Percentiles rank a stretch among this genome's conserved stretches.
Evolutionary conservation across 176 grass and related monocot genomes (phyloP).

Genomic region (Typha latifolia): DNA sequence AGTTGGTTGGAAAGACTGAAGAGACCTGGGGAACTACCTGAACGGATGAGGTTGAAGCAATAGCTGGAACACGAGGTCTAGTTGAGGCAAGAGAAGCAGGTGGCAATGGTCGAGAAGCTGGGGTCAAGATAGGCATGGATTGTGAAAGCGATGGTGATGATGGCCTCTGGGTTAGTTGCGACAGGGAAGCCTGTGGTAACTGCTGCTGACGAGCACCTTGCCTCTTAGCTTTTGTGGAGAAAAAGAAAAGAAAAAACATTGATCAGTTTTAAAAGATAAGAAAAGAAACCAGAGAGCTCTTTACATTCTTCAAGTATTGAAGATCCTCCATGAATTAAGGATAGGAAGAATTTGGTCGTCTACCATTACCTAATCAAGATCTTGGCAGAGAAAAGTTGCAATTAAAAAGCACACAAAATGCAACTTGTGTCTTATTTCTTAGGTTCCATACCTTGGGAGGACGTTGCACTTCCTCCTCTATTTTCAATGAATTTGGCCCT

Average conservation of each 20-base stretch:
- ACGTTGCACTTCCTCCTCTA: conserved; percentile 15
- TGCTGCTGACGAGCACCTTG: conserved; percentile 27
- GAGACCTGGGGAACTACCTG: conserved; percentile 1
- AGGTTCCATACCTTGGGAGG: conserved; percentile 25
- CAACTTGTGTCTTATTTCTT: conserved; percentile 1
- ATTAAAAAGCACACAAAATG: neutral
- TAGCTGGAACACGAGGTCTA: conserved; percentile 19
- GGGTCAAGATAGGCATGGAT: neutral
- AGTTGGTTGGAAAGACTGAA: conserved; percentile 15
- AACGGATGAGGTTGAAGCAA: conserved; percentile 19
- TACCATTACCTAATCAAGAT: too few species aligned
- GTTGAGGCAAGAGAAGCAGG: neutral
- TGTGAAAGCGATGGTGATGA: conserved; percentile 6
- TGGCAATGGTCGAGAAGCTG: neutral
- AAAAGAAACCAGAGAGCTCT: neutral
- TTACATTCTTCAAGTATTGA: too few species aligned
- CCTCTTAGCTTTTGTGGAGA: conserved; percentile 23
- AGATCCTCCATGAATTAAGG: too few species aligned
- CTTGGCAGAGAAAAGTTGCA: neutral
- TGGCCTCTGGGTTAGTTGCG: conserved; percentile 24
- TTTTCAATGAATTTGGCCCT: conserved; percentile 71
- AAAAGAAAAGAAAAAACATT: conserved; percentile 8
- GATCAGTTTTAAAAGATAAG: conserved; percentile 19
- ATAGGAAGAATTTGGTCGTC: too few species aligned
- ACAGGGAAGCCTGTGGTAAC: conserved; percentile 26